Evolutionary conservation across 257 asterid species (phyloP), one percentile per base, ranked within the genome.

Genomic region (Solanum tarijense): DNA sequence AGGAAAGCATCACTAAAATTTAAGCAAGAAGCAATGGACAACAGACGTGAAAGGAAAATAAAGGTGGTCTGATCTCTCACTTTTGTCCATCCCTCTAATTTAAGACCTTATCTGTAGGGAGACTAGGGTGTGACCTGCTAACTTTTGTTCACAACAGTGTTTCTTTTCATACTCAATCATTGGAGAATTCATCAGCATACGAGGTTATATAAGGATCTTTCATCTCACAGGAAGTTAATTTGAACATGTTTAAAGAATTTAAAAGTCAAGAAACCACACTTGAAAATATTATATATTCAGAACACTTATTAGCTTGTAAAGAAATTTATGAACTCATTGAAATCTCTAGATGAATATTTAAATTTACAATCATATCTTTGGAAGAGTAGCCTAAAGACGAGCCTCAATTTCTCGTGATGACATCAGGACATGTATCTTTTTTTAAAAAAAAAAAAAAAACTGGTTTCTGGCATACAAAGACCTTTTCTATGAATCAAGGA

Each of bases 281-380:
- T 27, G 85, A 29, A 46, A 81, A 16, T 1, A 81, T 46, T 29
- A 81, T 20, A 81, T 43, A 25, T 79, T 43, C 66, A 32, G 35
- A 27, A 27, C 38, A 14, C 27, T 79, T 43, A 43, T 14, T 31
- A 6, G 38, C 8, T 35, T 35, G 38, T 35, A 35, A 35, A 35
- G 38, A 35, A 35, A 35, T 35, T 35, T 35, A 46, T 46, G 13
- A 39, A 81, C 41, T 82, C 85, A 1, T 48, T 48, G 43, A 46
- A 27, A 46, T 46, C 39, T 81, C 36, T 4, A 27, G 9, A 29
- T 29, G 39, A 29, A 46, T 16, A 81, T 81, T 81, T 9, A 81
- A 29, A 27, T 46, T 98, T n/a, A 96, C 94, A 88, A 38, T 23
- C 58, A 76, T 38, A 41, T 38, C 58, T n/a, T 76, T n/a, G 58